Conservation (phyloP, 257 asterid genomes). For the Echium plantagineum region DNA sequence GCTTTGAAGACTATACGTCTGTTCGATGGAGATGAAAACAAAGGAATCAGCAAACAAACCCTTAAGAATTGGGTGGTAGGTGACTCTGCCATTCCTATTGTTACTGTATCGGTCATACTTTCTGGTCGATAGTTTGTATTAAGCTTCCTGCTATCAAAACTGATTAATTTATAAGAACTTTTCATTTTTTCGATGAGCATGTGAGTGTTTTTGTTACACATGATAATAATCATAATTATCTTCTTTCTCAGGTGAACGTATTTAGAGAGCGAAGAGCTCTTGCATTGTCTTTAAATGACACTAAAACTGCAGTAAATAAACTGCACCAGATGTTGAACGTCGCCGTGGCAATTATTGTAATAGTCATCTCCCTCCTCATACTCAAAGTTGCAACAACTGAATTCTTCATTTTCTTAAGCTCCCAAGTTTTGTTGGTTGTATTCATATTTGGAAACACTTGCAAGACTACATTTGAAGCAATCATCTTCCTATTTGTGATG, state of each 20-base stretch:
- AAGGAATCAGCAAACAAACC: conserved; percentile 64
- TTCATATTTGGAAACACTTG: conserved; percentile 92
- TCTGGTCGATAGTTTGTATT: not conserved
- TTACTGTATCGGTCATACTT: not conserved
- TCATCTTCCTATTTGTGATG: conserved; percentile 84
- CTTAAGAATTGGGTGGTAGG: conserved; percentile 91
- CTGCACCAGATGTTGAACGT: conserved; percentile 69
- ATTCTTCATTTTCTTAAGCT: conserved; percentile 69
- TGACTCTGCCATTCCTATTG: conserved; percentile 4
- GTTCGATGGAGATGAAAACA: conserved; percentile 64
- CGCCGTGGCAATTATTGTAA: conserved; percentile 36
- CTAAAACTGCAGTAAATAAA: conserved; percentile 85
- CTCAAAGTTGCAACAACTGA: conserved; percentile 74
- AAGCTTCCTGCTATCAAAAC: not conserved
- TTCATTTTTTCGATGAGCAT: not conserved
- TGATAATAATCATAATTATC: not conserved
- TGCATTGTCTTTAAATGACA: conserved; percentile 81
- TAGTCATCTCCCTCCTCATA: conserved; percentile 65
- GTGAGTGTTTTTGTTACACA: not conserved
- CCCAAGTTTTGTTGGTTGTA: conserved; percentile 72
- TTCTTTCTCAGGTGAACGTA: conserved; percentile 50
- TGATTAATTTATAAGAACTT: not conserved
- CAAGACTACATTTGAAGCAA: conserved; percentile 89
- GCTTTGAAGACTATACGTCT: conserved; percentile 52
- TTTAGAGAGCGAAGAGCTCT: conserved; percentile 89